Percentiles rank a stretch among this genome's conserved stretches.
phyloP scores from a whole-genome alignment of 495 filamentous ascomycete species.

The Alectoria sarmentosa region DNA sequence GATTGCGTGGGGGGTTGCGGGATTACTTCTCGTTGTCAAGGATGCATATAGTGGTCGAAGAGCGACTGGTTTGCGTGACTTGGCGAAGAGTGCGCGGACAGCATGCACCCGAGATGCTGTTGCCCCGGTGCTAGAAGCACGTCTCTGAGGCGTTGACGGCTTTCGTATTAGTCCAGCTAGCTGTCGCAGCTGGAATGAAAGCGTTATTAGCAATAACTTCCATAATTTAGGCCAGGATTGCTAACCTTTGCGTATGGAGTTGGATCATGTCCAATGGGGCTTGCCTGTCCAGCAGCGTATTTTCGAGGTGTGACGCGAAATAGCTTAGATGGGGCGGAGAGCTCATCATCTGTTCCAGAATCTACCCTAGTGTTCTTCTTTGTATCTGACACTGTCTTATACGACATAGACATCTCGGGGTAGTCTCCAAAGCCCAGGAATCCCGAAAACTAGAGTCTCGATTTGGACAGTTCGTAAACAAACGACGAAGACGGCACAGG shows the following conservation, averaged over 20 bases:
- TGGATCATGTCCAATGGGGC: conserved; percentile 18
- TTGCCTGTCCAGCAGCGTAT: conserved; percentile 27
- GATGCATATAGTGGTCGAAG: conserved; percentile 23
- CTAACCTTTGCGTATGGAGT: conserved; percentile 34
- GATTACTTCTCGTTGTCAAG: conserved; percentile 36
- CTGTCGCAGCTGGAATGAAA: conserved; percentile 29
- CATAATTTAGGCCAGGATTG: background rate
- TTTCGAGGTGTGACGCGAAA: conserved; percentile 31
- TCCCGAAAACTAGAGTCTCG: background rate
- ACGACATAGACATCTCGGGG: background rate
- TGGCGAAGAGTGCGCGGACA: conserved; percentile 7
- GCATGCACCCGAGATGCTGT: conserved; percentile 26
- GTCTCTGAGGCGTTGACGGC: conserved; percentile 34
- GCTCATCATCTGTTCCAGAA: conserved; percentile 17
- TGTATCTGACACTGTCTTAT: background rate
- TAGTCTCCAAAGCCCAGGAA: background rate
- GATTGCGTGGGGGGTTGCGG: conserved; percentile 65
- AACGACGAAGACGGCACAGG: no score
- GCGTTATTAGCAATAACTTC: background rate
- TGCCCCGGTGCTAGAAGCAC: conserved; percentile 30
- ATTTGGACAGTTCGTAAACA: conserved; percentile 7
- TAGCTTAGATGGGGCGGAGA: conserved; percentile 9
- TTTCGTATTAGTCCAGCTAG: conserved; percentile 32
- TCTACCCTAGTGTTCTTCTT: conserved; percentile 1
- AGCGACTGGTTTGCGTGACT: conserved; percentile 25